These are phyloP conservation scores for Anthracocystis setariae DNA, from an alignment of 1,284 basidiomycete genomes.

Conservation along the genomic window DNA sequence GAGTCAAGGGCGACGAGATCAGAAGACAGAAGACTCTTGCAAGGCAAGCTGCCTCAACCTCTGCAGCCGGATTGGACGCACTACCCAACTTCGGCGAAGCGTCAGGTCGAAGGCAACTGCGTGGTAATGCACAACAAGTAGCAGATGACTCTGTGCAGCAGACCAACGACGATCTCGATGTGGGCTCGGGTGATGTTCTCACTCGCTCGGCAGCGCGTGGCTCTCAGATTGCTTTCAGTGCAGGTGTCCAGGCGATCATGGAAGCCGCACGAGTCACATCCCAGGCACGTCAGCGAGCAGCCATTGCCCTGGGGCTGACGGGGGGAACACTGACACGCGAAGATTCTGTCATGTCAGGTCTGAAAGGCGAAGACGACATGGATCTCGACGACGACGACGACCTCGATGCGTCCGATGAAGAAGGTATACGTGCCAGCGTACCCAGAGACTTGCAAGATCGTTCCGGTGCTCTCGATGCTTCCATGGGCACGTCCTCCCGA, in stretches of 20 bases:
- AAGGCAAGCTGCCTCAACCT: slow-evolving; percentile 17
- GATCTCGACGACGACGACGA: slow-evolving; percentile 43
- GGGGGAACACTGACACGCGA: slow-evolving; percentile 31
- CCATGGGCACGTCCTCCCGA: slow-evolving; percentile 4
- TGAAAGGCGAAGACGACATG: slow-evolving; percentile 24
- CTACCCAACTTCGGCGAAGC: slow-evolving; percentile 1
- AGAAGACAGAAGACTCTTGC: slow-evolving; percentile 28
- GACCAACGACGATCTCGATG: slow-evolving; percentile 5
- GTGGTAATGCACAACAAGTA: slow-evolving; percentile 16
- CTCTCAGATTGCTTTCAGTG: slow-evolving; percentile 30
- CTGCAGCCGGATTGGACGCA: neutral
- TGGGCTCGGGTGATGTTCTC: slow-evolving; percentile 5
- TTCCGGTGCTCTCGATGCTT: slow-evolving; percentile 26
- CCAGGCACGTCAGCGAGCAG: slow-evolving; percentile 38
- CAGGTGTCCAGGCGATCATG: slow-evolving; percentile 40
- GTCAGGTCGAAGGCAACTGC: slow-evolving; percentile 23
- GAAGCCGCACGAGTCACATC: slow-evolving; percentile 38
- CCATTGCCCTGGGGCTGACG: slow-evolving; percentile 34
- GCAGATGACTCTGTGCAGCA: slow-evolving; percentile 9
- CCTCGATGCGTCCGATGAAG: slow-evolving; percentile 26
- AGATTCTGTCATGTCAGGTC: slow-evolving; percentile 23
- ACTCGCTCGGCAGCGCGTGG: slow-evolving; percentile 20
- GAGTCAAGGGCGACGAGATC: slow-evolving; percentile 39
- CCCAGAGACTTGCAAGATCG: slow-evolving; percentile 27
- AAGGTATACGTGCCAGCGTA: slow-evolving; percentile 18